Evolutionary conservation across 805 yeast species (phyloP), one percentile per base, ranked within the genome.

Genomic region (Saccharomyces mikatae): DNA sequence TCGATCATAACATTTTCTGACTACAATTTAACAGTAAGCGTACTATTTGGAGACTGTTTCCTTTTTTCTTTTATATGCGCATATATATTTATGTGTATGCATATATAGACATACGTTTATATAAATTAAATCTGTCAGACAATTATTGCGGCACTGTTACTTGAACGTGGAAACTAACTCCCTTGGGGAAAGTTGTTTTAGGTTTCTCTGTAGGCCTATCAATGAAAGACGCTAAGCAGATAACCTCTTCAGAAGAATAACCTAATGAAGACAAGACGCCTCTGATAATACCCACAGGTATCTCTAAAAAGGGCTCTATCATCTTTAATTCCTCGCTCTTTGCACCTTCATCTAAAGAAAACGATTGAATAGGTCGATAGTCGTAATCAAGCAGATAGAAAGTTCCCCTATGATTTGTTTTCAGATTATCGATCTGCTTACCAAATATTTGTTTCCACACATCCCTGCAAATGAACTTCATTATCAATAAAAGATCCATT

Each of bases 401-500:
- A 1, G 73, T 63, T 26, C 78, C 87, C 41, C 95, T 73, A 68
- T 94, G 97, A 66, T 94, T 94, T 1, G 99, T 94, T 57, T 96
- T 80, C 55, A 94, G 76, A 61, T 89, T 90, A 67, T 91, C 97
- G 76, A 94, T 88, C 67, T 87, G 97, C 70, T 90, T 92, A 41
- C 83, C 81, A 71, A 82, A 89, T 29, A 92, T 66, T 52, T 79
- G 72, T 61, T 80, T 83, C 98, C 98, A 94, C 29, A 91, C 86
- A 61, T 91, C 97, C 48, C 96, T 79, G 67, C 98, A 91, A 4
- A 94, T 80, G 67, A 89, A 90, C 71, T 92, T 92, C 89, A 94
- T 88, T 44, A 92, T 79, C 59, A 88, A 91, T 41, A 92, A 71
- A 11, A 87, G 76, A 57, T 87, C 91, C 76, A 65, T 84, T 69